A percentile compares a stretch with the other conserved stretches of the same genome.
Conservation (phyloP, 305 asterid species). For the Nicotiana rustica region DNA sequence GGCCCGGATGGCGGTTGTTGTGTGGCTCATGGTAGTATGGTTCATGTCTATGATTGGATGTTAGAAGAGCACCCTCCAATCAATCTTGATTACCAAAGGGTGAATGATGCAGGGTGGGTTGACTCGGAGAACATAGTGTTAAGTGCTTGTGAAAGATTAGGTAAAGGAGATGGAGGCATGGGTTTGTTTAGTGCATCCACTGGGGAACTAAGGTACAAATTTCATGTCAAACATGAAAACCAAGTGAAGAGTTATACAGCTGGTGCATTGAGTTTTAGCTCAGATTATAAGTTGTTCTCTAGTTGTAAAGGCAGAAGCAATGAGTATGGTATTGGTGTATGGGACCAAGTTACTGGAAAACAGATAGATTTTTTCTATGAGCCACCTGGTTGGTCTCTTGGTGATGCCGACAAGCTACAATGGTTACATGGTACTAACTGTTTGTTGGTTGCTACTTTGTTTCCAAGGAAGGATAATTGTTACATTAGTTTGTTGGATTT, state of each 20-base stretch:
- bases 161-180: conserved; percentile 86
- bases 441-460: conserved; percentile 83
- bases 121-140: conserved; percentile 71
- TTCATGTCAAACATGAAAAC: conserved; percentile 74
- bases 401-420: conserved; percentile 89
- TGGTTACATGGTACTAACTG: conserved; percentile 79
- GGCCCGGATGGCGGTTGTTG: conserved; percentile 95
- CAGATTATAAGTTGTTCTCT: conserved; percentile 75
- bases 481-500: conserved; percentile 88
- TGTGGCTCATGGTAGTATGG: conserved; percentile 93
- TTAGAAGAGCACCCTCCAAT: conserved; percentile 81
- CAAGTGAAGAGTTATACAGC: conserved; percentile 75
- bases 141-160: conserved; percentile 82
- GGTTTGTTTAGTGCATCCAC: conserved; percentile 69
- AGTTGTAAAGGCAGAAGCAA: conserved; percentile 90
- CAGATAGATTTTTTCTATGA: conserved; percentile 88
- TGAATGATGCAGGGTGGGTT: conserved; percentile 81
- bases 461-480: conserved; percentile 89
- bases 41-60: conserved; percentile 97
- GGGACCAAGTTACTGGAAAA: conserved; percentile 87
- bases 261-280: conserved; percentile 73
- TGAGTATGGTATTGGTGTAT: conserved; percentile 88
- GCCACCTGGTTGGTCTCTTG: conserved; percentile 82
- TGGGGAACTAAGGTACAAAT: conserved; percentile 74
- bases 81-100: conserved; percentile 87